phyloP scores from a whole-genome alignment of 1,284 basidiomycete genomes.

The Meira nashicola region DNA sequence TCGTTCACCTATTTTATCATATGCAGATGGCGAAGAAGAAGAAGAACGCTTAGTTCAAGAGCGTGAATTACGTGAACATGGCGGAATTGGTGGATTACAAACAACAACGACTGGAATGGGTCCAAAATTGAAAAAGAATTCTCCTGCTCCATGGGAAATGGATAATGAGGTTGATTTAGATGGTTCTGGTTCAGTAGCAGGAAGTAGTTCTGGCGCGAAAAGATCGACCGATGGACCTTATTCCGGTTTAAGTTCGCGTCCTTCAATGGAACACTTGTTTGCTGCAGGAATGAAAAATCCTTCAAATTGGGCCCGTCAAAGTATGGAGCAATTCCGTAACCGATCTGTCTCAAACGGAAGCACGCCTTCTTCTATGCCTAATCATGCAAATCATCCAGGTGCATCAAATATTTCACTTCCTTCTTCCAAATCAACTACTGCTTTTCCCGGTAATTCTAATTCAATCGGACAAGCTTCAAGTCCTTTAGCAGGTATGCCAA shows the following conservation, averaged over 20 bases:
- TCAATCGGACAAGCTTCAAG: not conserved
- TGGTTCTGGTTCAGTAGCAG: not conserved
- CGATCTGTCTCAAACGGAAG: not conserved
- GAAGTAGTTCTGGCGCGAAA: not conserved
- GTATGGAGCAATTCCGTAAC: constrained; percentile 8
- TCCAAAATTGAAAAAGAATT: constrained; percentile 43
- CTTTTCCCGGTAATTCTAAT: not conserved
- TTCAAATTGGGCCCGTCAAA: constrained; percentile 8
- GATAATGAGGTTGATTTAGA: constrained; percentile 24
- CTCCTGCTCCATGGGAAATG: constrained; percentile 43
- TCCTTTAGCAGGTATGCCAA: not conserved
- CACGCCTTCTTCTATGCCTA: not conserved
- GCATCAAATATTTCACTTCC: not conserved
- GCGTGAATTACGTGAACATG: constrained; percentile 18
- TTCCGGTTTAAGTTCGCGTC: not conserved
- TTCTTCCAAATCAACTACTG: not conserved
- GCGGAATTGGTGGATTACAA: constrained; percentile 14
- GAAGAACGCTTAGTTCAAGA: constrained; percentile 27
- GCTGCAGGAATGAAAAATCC: not conserved
- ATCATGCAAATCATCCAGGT: not conserved
- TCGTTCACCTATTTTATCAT: constrained; percentile 34
- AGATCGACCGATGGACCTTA: not conserved
- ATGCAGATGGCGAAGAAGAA: constrained; percentile 34
- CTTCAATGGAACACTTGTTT: not conserved
- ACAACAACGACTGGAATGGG: constrained; percentile 32